These are phyloP conservation scores for Chiua virens DNA, from an alignment of 768 basidiomycete species.

Conservation along the genomic window DNA sequence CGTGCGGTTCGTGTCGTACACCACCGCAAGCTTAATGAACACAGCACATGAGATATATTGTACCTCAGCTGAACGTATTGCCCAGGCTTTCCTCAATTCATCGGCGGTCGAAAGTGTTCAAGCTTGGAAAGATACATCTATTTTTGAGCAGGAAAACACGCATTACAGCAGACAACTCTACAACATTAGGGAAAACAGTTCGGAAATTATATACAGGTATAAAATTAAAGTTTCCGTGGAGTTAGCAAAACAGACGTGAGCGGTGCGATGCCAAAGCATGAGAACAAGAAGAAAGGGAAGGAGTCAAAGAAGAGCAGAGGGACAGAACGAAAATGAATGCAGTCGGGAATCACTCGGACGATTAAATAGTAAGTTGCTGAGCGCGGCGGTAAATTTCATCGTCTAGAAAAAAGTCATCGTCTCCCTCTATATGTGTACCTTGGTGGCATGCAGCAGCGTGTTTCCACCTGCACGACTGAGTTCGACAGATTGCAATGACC, in stretches of 20 bases:
- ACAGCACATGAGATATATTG: too few relatives aligned
- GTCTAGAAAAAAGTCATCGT: slow-evolving; percentile 55
- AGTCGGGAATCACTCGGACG: background rate
- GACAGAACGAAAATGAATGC: background rate
- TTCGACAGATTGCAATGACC: background rate
- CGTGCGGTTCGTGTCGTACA: too few relatives aligned
- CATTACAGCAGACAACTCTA: background rate
- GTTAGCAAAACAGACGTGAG: slow-evolving; percentile 21
- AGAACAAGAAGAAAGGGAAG: slow-evolving; percentile 12
- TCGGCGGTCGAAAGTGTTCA: background rate
- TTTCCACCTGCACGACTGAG: slow-evolving; percentile 61
- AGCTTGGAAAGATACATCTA: background rate
- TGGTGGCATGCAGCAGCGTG: slow-evolving; percentile 79
- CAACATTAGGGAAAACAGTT: background rate
- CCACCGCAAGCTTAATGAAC: too few relatives aligned
- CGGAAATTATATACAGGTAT: background rate
- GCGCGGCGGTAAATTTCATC: slow-evolving; percentile 43
- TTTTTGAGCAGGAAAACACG: background rate
- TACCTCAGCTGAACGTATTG: too few relatives aligned
- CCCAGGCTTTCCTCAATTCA: too few relatives aligned
- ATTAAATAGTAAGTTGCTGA: slow-evolving; percentile 15
- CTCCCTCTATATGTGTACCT: slow-evolving; percentile 52
- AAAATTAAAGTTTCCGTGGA: background rate
- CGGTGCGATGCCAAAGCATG: background rate
- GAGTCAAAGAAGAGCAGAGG: background rate